Evolutionary conservation across 495 filamentous ascomycete genomes (phyloP).

Genomic region (Penicillium pulvis): DNA sequence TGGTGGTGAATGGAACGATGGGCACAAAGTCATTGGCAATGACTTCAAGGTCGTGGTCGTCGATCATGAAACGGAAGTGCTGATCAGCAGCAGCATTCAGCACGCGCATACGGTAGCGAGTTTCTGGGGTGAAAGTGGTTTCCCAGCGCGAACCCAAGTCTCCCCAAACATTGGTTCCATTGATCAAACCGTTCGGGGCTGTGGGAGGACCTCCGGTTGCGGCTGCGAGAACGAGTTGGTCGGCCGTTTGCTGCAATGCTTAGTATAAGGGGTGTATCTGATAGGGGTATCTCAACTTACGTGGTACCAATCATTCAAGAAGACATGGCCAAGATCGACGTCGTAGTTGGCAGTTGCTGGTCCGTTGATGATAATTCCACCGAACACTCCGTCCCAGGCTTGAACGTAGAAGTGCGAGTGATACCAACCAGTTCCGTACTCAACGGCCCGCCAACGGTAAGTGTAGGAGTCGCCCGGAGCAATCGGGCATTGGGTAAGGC

Average conservation of each 20-base stretch:
- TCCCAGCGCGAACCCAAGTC: slow-evolving; percentile 42
- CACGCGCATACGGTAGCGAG: slow-evolving; percentile 50
- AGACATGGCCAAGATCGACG: slow-evolving; percentile 59
- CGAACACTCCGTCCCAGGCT: slow-evolving; percentile 45
- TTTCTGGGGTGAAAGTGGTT: slow-evolving; percentile 39
- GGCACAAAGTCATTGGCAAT: slow-evolving; percentile 52
- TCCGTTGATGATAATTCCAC: slow-evolving; percentile 40
- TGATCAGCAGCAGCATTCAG: slow-evolving; percentile 47
- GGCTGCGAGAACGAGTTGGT: slow-evolving; percentile 23
- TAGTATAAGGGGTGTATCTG: slow-evolving; percentile 21
- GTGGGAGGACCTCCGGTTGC: slow-evolving; percentile 40
- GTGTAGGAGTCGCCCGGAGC: slow-evolving; percentile 62
- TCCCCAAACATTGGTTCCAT: slow-evolving; percentile 52
- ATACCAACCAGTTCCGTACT: slow-evolving; percentile 80
- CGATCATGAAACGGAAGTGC: slow-evolving; percentile 47
- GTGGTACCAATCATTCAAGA: slow-evolving; percentile 63
- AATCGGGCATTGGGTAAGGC: slow-evolving; percentile 67
- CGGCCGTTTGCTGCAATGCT: slow-evolving; percentile 33
- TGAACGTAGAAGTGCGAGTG: slow-evolving; percentile 72
- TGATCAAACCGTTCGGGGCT: slow-evolving; percentile 53
- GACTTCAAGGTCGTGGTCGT: slow-evolving; percentile 49
- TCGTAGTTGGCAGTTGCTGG: slow-evolving; percentile 65
- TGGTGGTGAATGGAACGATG: slow-evolving; percentile 48
- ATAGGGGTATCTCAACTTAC: slow-evolving; percentile 21
- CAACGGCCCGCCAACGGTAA: slow-evolving; percentile 73